A percentile compares a stretch with the other conserved stretches of the same genome.
Conservation (phyloP, 2,329 filamentous ascomycete species). For the Aspergillus ibericus region DNA sequence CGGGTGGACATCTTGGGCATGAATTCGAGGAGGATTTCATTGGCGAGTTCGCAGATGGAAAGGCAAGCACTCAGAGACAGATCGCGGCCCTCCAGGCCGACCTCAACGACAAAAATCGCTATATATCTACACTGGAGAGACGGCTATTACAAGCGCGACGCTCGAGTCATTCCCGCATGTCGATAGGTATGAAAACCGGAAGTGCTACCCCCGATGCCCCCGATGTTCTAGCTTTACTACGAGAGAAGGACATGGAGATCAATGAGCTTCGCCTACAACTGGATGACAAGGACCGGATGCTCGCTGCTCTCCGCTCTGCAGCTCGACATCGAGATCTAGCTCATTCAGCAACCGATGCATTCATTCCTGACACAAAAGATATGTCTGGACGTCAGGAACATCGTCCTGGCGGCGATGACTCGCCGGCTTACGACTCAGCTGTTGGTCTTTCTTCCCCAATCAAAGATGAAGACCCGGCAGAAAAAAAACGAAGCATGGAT, state of each 20-base stretch:
- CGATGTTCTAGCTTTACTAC: conserved; percentile 68
- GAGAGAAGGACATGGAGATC: conserved; percentile 91
- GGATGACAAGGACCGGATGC: conserved; percentile 94
- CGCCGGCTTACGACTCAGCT: conserved; percentile 26
- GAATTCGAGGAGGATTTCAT: conserved; percentile 65
- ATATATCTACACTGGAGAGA: conserved; percentile 92
- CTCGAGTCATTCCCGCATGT: conserved; percentile 85
- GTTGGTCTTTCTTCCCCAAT: conserved; percentile 33
- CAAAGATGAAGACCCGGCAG: conserved; percentile 35
- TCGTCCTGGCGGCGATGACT: conserved; percentile 28
- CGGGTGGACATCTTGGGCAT: conserved; percentile 37
- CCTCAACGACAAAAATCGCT: conserved; percentile 92
- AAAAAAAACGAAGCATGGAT: conserved; percentile 69
- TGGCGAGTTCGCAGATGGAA: conserved; percentile 84
- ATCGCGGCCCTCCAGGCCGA: conserved; percentile 93
- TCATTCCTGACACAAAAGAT: conserved; percentile 32
- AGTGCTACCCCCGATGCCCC: conserved; percentile 77
- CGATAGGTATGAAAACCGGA: conserved; percentile 65
- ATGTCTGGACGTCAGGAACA: conserved; percentile 29
- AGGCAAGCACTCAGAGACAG: conserved; percentile 77
- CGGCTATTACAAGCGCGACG: conserved; percentile 84
- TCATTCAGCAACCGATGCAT: conserved; percentile 53
- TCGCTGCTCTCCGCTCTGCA: conserved; percentile 79
- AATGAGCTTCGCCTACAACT: conserved; percentile 82
- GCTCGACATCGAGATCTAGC: conserved; percentile 82